These are phyloP conservation scores for Yamadazyma pseudoaaseri DNA, from an alignment of 1,139 yeast genomes.

Conservation along the genomic window DNA sequence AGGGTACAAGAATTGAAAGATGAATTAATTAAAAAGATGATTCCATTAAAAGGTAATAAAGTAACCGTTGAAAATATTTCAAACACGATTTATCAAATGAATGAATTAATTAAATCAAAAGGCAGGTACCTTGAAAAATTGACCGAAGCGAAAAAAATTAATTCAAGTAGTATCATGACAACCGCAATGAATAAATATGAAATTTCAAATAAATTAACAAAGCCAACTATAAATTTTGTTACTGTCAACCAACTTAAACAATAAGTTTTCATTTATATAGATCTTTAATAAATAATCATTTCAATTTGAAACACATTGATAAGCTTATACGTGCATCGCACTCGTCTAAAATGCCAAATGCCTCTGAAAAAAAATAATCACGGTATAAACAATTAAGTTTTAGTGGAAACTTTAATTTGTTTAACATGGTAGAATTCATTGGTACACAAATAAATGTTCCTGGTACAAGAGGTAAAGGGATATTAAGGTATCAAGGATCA, in stretches of 20 bases:
- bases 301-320: too few species aligned
- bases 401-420: too few species aligned
- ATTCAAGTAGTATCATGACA: not conserved
- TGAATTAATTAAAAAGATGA: constrained; percentile 18
- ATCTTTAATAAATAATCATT: too few species aligned
- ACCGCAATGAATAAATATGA: too few species aligned
- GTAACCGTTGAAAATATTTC: constrained; percentile 21
- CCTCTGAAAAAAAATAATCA: not conserved
- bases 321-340: too few species aligned
- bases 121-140: constrained; percentile 7
- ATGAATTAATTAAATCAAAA: constrained; percentile 17
- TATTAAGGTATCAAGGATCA: constrained; percentile 69
- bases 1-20: constrained; percentile 19
- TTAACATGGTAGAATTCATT: constrained; percentile 21
- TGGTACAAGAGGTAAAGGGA: constrained; percentile 53
- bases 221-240: too few species aligned
- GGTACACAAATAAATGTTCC: constrained; percentile 43
- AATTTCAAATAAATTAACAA: too few species aligned
- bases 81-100: constrained; percentile 22
- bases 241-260: not conserved
- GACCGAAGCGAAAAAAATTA: too few species aligned
- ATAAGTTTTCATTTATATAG: too few species aligned
- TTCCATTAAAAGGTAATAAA: constrained; percentile 23
- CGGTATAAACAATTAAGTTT: too few species aligned
- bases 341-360: not conserved